These are phyloP conservation scores for Abortiporus biennis DNA, from an alignment of 1,284 basidiomycete species.

Conservation along the genomic window DNA sequence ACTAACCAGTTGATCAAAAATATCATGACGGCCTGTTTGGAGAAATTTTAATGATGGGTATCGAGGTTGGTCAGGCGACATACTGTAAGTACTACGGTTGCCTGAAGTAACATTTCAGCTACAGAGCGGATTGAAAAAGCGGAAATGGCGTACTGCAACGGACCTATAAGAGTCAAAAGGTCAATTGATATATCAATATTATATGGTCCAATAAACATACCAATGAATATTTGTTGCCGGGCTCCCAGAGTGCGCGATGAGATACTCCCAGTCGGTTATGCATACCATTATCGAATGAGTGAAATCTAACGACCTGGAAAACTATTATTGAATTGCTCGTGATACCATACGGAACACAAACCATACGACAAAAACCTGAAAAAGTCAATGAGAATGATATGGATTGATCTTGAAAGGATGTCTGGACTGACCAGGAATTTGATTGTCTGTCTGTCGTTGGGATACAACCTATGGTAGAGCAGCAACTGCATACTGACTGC, in stretches of 20 bases:
- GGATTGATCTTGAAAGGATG: too few species aligned
- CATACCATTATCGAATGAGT: neutral
- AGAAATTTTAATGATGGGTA: too few species aligned
- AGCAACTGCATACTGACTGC: conserved; percentile 17
- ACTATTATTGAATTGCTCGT: too few species aligned
- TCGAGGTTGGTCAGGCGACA: too few species aligned
- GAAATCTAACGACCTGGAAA: neutral
- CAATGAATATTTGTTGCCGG: neutral
- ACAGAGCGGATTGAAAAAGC: too few species aligned
- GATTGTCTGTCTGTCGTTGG: conserved; percentile 11
- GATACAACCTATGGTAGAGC: conserved; percentile 15
- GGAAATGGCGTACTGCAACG: neutral
- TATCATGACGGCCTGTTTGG: too few species aligned
- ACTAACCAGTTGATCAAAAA: too few species aligned
- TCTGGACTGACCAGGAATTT: conserved; percentile 12
- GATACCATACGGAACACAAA: too few species aligned
- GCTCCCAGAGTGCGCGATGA: neutral
- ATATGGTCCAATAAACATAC: neutral
- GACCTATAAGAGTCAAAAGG: neutral
- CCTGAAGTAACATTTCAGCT: too few species aligned
- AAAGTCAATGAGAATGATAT: neutral
- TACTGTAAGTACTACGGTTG: neutral
- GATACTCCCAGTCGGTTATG: neutral
- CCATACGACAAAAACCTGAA: conserved; percentile 4
- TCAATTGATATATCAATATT: neutral